Percentiles rank a stretch among this genome's conserved stretches.
Conservation (phyloP, 2,329 filamentous ascomycete genomes). For the Aspergillus sp. region DNA sequence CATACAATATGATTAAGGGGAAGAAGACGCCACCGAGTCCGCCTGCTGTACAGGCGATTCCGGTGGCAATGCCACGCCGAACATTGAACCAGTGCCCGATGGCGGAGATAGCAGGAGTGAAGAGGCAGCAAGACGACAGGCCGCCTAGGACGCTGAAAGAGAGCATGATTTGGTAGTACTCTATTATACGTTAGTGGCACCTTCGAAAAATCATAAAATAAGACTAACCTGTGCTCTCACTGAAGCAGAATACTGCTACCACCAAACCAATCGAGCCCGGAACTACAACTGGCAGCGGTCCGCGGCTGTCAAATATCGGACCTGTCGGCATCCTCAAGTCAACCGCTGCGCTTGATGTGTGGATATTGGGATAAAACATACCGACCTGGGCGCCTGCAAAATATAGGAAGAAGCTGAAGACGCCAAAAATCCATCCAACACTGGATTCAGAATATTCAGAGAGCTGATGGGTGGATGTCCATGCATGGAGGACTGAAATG, state of each 20-base stretch:
- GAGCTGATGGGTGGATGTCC: constrained; percentile 38
- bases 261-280: constrained; percentile 34
- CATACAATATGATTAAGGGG: constrained; percentile 31
- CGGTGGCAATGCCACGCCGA: constrained; percentile 33
- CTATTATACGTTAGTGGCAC: constrained; percentile 20
- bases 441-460: constrained; percentile 31
- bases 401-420: constrained; percentile 42
- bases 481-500: constrained; percentile 42
- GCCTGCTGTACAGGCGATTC: constrained; percentile 34
- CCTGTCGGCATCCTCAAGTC: neutral
- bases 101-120: constrained; percentile 31
- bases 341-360: constrained; percentile 21
- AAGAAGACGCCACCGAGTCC: constrained; percentile 37
- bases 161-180: constrained; percentile 41
- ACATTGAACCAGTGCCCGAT: constrained; percentile 37
- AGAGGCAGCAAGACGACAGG: constrained; percentile 27
- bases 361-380: neutral
- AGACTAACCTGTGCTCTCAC: constrained; percentile 2
- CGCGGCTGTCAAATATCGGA: constrained; percentile 42
- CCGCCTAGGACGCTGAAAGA: constrained; percentile 35
- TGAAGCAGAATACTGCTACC: constrained; percentile 32
- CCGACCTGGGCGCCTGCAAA: constrained; percentile 28
- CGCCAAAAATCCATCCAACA: constrained; percentile 46
- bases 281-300: constrained; percentile 32
- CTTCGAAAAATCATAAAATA: neutral